Evolutionary conservation across 176 grass and related monocot genomes (phyloP).

Genomic region (Canna indica): DNA sequence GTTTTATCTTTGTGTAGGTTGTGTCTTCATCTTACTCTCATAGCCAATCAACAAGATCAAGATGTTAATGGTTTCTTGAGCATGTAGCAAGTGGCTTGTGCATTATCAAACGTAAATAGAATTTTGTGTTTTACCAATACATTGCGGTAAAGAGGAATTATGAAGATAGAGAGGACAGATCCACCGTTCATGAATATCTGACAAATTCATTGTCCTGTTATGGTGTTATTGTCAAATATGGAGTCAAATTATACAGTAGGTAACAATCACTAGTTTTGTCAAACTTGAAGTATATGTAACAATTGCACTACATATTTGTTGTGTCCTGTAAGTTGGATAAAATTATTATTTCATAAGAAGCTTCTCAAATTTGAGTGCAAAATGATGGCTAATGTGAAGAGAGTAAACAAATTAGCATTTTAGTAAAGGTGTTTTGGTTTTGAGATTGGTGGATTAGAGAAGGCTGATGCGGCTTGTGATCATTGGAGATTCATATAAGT

Average conservation of each 20-base stretch:
- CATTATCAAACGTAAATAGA: background rate
- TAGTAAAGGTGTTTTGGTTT: too few species aligned
- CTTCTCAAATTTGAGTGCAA: too few species aligned
- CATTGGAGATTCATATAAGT: too few species aligned
- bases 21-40: slow-evolving; percentile 36
- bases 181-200: background rate
- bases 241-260: background rate
- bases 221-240: background rate
- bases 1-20: slow-evolving; percentile 33
- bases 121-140: background rate
- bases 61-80: slow-evolving; percentile 28
- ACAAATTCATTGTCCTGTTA: background rate
- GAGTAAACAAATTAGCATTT: too few species aligned
- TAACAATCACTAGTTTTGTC: background rate
- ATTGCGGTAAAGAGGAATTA: background rate
- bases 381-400: too few species aligned
- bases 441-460: too few species aligned
- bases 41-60: slow-evolving; percentile 44
- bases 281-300: too few species aligned
- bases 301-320: too few species aligned
- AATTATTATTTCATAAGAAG: too few species aligned
- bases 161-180: background rate
- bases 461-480: too few species aligned
- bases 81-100: background rate
- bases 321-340: too few species aligned